Conservation (phyloP, 768 basidiomycete species). For the Tylopilus subfusipes region DNA sequence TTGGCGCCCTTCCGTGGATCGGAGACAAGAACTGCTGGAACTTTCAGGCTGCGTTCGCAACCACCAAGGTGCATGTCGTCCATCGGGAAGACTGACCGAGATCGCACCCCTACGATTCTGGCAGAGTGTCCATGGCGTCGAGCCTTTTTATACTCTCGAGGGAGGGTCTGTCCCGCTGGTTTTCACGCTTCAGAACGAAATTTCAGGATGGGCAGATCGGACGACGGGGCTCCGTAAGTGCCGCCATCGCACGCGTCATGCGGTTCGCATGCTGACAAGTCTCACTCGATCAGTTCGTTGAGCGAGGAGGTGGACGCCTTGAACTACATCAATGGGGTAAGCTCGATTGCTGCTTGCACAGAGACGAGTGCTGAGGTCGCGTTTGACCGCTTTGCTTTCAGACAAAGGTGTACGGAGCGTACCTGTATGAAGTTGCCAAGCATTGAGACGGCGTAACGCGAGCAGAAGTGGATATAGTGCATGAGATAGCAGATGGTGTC, state of each 20-base stretch:
- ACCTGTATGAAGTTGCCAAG: background rate
- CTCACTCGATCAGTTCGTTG: background rate
- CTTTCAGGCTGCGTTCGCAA: slow-evolving; percentile 76
- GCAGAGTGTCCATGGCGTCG: slow-evolving; percentile 30
- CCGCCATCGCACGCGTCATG: background rate
- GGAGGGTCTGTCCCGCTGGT: slow-evolving; percentile 89
- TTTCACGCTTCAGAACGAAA: slow-evolving; percentile 77
- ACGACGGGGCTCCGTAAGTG: slow-evolving; percentile 87
- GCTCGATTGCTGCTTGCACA: slow-evolving; percentile 19
- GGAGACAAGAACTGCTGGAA: slow-evolving; percentile 81
- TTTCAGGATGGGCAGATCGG: slow-evolving; percentile 76
- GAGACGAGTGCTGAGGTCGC: too few species aligned
- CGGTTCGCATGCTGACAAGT: background rate
- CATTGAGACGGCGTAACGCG: background rate
- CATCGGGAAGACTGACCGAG: too few species aligned
- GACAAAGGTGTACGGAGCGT: background rate
- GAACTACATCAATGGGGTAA: slow-evolving; percentile 79
- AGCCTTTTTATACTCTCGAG: slow-evolving; percentile 73
- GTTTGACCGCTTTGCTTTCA: background rate
- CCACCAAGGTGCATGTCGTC: slow-evolving; percentile 53
- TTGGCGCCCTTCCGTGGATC: slow-evolving; percentile 84
- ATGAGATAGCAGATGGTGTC: too few species aligned
- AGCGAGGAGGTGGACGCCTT: background rate
- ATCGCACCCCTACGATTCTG: too few species aligned
- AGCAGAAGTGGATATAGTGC: too few species aligned